These are phyloP conservation scores for Tillandsia leiboldiana DNA, from an alignment of 176 grass and related monocot genomes.

Conservation along the genomic window DNA sequence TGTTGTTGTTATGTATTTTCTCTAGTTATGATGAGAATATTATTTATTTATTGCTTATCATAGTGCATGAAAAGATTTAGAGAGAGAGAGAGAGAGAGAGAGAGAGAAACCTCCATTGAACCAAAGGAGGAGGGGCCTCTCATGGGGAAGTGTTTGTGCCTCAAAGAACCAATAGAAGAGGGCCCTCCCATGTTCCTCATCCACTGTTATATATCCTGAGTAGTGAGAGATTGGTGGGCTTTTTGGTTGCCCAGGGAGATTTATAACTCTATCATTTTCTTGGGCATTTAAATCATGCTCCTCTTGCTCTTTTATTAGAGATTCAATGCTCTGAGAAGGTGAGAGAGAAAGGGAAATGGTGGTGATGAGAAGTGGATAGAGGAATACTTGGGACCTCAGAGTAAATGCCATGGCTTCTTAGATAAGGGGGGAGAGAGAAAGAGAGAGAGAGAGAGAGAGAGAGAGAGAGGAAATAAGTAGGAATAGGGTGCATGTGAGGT, in stretches of 20 bases:
- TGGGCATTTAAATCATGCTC: slow-evolving; percentile 10
- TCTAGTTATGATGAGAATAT: no score
- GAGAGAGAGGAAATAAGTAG: no score
- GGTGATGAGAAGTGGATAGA: neutral
- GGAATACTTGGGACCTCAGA: no score
- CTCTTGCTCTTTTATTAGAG: neutral
- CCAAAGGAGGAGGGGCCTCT: slow-evolving; percentile 70
- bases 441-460: no score
- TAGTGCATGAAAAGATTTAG: slow-evolving; percentile 1
- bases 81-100: neutral
- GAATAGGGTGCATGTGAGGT: no score
- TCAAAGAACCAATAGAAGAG: slow-evolving; percentile 51
- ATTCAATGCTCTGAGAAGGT: neutral
- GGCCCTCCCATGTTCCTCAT: slow-evolving; percentile 10
- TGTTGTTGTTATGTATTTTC: no score
- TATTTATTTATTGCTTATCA: no score
- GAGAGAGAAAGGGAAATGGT: neutral
- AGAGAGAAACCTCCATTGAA: slow-evolving; percentile 54
- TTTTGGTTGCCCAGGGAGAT: slow-evolving; percentile 22
- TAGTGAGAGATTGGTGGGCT: slow-evolving; percentile 13
- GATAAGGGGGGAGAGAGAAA: no score
- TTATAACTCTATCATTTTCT: slow-evolving; percentile 17
- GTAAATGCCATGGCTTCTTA: no score
- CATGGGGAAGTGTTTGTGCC: slow-evolving; percentile 32
- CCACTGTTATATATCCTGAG: slow-evolving; percentile 20